Evolutionary conservation across 306 rosid genomes (phyloP).

Genomic region (Trifolium subterraneum): DNA sequence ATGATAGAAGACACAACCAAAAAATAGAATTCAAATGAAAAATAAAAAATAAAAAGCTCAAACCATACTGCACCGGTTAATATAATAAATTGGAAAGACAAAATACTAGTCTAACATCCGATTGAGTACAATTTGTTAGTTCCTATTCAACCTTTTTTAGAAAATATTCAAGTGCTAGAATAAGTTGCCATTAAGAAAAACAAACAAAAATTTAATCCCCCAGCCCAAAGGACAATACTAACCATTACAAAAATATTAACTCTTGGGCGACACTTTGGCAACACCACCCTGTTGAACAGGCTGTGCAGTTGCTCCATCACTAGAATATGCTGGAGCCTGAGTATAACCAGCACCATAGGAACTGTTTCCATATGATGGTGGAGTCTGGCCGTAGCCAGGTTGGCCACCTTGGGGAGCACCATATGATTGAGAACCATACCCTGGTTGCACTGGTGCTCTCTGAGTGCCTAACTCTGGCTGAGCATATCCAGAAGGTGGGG

Average conservation of each 20-base stretch:
- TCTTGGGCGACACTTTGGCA: constrained; percentile 80
- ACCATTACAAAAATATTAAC: constrained; percentile 44
- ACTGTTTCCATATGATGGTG: constrained; percentile 57
- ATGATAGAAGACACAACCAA: background rate
- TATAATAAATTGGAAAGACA: background rate
- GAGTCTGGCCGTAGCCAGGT: constrained; percentile 82
- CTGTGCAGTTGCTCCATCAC: constrained; percentile 69
- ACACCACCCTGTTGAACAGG: constrained; percentile 60
- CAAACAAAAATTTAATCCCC: constrained; percentile 7
- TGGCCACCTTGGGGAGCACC: constrained; percentile 65
- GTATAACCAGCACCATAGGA: constrained; percentile 75
- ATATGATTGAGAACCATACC: constrained; percentile 75
- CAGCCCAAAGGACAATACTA: background rate
- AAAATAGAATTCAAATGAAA: background rate
- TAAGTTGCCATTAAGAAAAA: constrained; percentile 32
- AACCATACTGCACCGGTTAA: too few species aligned
- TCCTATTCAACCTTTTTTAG: constrained; percentile 23
- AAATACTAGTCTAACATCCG: constrained; percentile 8
- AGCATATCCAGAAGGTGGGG: constrained; percentile 62
- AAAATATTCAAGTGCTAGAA: constrained; percentile 5
- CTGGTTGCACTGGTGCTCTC: constrained; percentile 67
- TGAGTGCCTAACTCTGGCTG: constrained; percentile 13
- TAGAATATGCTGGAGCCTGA: constrained; percentile 67
- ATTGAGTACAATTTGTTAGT: constrained; percentile 15
- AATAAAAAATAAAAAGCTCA: background rate